phyloP scores from a whole-genome alignment of 108 stramenopile species.

The Cyclotella cryptica region DNA sequence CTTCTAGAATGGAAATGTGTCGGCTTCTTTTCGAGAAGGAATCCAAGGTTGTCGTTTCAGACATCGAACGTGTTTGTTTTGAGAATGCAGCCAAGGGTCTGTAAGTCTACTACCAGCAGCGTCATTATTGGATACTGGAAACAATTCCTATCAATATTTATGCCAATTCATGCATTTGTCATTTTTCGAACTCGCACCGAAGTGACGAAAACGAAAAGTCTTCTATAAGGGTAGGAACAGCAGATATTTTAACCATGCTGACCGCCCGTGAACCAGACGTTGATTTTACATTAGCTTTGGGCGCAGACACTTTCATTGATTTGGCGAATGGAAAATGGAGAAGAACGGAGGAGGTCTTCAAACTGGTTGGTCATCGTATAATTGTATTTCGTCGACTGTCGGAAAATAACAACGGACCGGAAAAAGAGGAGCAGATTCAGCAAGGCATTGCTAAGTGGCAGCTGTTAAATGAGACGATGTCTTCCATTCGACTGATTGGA shows the following conservation, averaged over 20 bases:
- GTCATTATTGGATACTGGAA: neutral
- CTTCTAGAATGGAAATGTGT: constrained; percentile 80
- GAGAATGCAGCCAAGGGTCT: constrained; percentile 40
- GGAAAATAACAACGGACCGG: constrained; percentile 12
- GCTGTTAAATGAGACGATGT: constrained; percentile 18
- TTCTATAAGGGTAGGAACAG: constrained; percentile 71
- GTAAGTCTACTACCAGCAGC: constrained; percentile 32
- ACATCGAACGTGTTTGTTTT: constrained; percentile 72
- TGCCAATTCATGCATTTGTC: neutral
- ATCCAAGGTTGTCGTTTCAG: constrained; percentile 67
- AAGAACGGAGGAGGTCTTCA: constrained; percentile 67
- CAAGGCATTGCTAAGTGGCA: constrained; percentile 33
- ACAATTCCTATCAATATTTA: neutral
- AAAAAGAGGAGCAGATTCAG: constrained; percentile 21
- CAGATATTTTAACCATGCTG: constrained; percentile 79
- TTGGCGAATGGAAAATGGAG: constrained; percentile 83
- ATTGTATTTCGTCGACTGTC: constrained; percentile 68
- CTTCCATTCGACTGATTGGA: constrained; percentile 41
- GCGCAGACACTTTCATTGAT: constrained; percentile 86
- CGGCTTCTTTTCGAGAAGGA: constrained; percentile 61
- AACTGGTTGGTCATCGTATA: constrained; percentile 68
- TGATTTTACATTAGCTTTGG: constrained; percentile 72
- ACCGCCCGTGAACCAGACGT: constrained; percentile 54
- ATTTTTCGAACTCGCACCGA: neutral
- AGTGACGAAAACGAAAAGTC: constrained; percentile 17